Conservation (phyloP, 169 alveolate species). For the Plasmodium falciparum region DNA sequence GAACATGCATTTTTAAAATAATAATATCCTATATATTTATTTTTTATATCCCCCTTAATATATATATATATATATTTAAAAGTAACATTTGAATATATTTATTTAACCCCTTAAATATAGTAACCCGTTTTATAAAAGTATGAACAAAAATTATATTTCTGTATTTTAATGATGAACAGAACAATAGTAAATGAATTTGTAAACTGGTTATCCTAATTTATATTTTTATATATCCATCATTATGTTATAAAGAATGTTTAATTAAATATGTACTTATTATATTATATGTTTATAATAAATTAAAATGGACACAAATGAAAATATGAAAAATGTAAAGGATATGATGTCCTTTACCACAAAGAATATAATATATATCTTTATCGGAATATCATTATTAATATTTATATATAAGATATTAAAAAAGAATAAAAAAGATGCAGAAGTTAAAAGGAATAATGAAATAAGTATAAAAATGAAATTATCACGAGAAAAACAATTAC, state of each 20-base stretch:
- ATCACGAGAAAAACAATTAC: constrained; percentile 59
- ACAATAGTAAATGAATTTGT: too few relatives aligned
- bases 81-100: too few relatives aligned
- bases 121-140: too few relatives aligned
- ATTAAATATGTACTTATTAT: too few relatives aligned
- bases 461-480: constrained; percentile 57
- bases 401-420: constrained; percentile 34
- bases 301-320: constrained; percentile 48
- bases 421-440: constrained; percentile 32
- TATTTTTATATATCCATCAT: too few relatives aligned
- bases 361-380: constrained; percentile 24
- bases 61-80: too few relatives aligned
- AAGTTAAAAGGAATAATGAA: constrained; percentile 42
- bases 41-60: too few relatives aligned
- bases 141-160: background rate
- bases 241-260: too few relatives aligned
- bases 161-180: background rate
- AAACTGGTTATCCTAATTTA: too few relatives aligned
- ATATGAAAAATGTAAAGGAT: constrained; percentile 12
- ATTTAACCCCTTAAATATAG: too few relatives aligned
- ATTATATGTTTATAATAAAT: background rate
- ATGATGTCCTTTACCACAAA: constrained; percentile 14
- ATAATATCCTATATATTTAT: too few relatives aligned
- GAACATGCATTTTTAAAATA: too few relatives aligned
- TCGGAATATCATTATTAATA: constrained; percentile 12